phyloP scores from a whole-genome alignment of 1,284 basidiomycete species.

The Fomes fomentarius region DNA sequence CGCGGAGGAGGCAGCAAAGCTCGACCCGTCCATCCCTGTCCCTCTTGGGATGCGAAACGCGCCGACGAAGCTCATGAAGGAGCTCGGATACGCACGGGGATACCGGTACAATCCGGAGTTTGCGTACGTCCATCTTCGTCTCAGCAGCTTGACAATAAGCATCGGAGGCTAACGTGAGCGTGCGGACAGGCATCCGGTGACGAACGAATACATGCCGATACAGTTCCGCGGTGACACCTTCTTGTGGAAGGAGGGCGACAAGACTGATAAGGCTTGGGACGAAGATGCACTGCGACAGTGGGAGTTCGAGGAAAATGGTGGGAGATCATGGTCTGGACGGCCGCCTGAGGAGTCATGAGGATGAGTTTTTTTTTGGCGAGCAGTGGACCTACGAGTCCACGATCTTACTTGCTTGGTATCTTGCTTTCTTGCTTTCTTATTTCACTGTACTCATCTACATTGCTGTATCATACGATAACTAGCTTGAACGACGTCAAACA shows the following conservation, averaged over 20 bases:
- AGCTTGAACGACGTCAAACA: no score
- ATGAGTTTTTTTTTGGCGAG: no score
- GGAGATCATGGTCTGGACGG: constrained; percentile 67
- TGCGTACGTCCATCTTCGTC: constrained; percentile 49
- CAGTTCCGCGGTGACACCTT: constrained; percentile 50
- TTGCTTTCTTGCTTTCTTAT: constrained; percentile 6
- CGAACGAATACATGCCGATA: constrained; percentile 62
- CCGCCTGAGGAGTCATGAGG: constrained; percentile 1
- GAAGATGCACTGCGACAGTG: constrained; percentile 71
- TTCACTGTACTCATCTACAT: constrained; percentile 3
- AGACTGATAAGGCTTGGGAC: constrained; percentile 70
- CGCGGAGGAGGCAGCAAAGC: constrained; percentile 65
- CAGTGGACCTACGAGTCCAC: no score
- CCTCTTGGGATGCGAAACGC: constrained; percentile 87
- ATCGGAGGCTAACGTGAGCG: background rate
- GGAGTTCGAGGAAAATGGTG: constrained; percentile 71
- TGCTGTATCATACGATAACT: background rate
- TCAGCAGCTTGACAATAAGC: no score
- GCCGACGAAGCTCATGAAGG: constrained; percentile 82
- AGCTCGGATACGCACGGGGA: constrained; percentile 74
- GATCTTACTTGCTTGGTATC: background rate
- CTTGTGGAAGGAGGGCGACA: constrained; percentile 55
- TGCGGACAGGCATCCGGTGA: constrained; percentile 65
- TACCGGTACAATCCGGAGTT: constrained; percentile 85
- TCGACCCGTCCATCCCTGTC: constrained; percentile 59